These are phyloP conservation scores for Nadsonia fulvescens DNA, from an alignment of 805 yeast genomes.

Conservation along the genomic window DNA sequence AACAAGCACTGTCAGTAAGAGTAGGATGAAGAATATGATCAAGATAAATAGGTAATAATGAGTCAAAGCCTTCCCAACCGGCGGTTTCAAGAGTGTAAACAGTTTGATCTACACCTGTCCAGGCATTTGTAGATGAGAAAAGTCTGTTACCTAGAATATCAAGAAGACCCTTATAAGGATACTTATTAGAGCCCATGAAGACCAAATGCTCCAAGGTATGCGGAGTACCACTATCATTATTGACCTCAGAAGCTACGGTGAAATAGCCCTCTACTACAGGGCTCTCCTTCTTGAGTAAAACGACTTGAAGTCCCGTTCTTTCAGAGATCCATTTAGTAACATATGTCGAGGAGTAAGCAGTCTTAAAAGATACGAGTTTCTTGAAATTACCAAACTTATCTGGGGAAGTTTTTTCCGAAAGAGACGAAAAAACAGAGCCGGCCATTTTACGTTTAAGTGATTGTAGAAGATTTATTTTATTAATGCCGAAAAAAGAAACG, in stretches of 20 bases:
- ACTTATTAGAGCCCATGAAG: conserved; percentile 82
- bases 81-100: conserved; percentile 84
- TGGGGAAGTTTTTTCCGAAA: too few species aligned
- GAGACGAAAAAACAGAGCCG: too few species aligned
- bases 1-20: conserved; percentile 72
- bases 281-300: conserved; percentile 58
- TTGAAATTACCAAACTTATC: too few species aligned
- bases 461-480: too few species aligned
- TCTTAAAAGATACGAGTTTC: too few species aligned
- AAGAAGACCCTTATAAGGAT: conserved; percentile 80
- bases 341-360: too few species aligned
- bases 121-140: conserved; percentile 80
- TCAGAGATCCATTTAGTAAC: conserved; percentile 64
- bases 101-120: conserved; percentile 94
- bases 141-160: conserved; percentile 75
- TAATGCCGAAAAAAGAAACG: too few species aligned
- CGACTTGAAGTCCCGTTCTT: conserved; percentile 69
- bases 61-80: conserved; percentile 88
- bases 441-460: too few species aligned
- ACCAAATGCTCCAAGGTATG: conserved; percentile 89
- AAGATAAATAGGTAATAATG: conserved; percentile 69
- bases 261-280: conserved; percentile 85
- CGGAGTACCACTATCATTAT: conserved; percentile 79
- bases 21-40: conserved; percentile 81
- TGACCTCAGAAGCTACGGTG: conserved; percentile 87